These are phyloP conservation scores for Cyclocybe cylindracea DNA, from an alignment of 768 basidiomycete genomes.

Conservation along the genomic window DNA sequence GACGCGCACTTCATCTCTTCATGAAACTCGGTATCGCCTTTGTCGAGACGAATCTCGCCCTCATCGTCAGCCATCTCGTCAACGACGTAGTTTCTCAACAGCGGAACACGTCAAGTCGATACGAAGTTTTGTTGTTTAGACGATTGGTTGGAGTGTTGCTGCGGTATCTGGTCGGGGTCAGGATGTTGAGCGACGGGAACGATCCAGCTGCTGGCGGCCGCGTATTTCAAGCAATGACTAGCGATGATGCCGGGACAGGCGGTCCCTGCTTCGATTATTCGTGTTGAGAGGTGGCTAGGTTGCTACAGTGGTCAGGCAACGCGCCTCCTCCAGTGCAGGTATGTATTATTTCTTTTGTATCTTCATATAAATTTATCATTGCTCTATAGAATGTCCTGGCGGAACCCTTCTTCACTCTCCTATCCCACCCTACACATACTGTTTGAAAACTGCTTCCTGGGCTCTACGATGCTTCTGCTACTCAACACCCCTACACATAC, in stretches of 20 bases:
- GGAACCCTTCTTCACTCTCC: constrained; percentile 82
- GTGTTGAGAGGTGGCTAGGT: constrained; percentile 81
- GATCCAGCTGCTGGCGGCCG: constrained; percentile 79
- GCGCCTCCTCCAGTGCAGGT: constrained; percentile 89
- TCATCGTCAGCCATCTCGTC: constrained; percentile 79
- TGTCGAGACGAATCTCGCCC: constrained; percentile 80
- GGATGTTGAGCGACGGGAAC: constrained; percentile 87
- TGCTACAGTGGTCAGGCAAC: constrained; percentile 89
- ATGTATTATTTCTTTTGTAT: constrained; percentile 10
- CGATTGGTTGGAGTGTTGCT: constrained; percentile 76
- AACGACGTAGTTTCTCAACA: constrained; percentile 70
- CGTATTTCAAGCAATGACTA: constrained; percentile 90
- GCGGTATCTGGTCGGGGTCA: constrained; percentile 82
- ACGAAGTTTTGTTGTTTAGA: constrained; percentile 74
- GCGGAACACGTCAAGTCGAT: constrained; percentile 55
- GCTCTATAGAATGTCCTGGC: constrained; percentile 71
- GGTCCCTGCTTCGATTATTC: constrained; percentile 64
- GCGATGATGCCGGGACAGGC: constrained; percentile 86
- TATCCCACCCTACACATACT: constrained; percentile 84
- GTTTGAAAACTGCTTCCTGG: constrained; percentile 86
- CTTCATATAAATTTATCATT: background rate
- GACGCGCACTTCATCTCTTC: constrained; percentile 73
- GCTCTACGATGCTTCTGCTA: constrained; percentile 89
- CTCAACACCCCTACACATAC: constrained; percentile 82
- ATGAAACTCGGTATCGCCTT: constrained; percentile 73